Evolutionary conservation across 305 asterid species (phyloP), one percentile per base, ranked within the genome.

Genomic region (Fraxinus paxiana): DNA sequence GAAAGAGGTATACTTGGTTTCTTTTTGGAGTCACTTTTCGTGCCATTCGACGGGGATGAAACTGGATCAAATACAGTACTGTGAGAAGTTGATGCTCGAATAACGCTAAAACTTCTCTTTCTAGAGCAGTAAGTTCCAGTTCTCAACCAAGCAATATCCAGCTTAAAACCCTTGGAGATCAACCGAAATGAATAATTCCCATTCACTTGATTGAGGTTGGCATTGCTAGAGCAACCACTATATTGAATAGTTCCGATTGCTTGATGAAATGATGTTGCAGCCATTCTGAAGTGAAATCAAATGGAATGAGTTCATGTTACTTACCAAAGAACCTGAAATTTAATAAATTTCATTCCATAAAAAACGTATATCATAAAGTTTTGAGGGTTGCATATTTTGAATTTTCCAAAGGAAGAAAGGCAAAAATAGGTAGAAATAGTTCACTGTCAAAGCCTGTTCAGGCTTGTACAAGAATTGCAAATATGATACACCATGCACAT

Each of bases 51-150:
- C 85, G 91, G 89, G 31, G 92, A 86, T 63, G 87, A 87, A 78
- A 91, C 87, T 8, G 91, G 87, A 83, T 93, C 90, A 2, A 82
- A 85, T 22, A 88, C 89, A n/a, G 91, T 77, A 65, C 92, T 70
- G 46, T 90, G 90, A 34, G 96, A 87, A 83, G 87, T 71, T 0
- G 96, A 88, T 70, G 94, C 93, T 69, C 88, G 92, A 87, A 89
- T 67, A 28, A 48, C 80, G 35, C 86, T 76, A 43, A 82, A 86
- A 79, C 86, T 80, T 81, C 83, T 91, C 89, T 83, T 91, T 77
- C 79, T 86, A 63, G 87, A 82, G 86, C 85, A 84, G 82, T 46
- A 83, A 34, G 85, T 82, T 80, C 82, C 88, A 76, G 85, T 78
- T 75, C 83, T 85, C 84, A 85, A 74, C n/a, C 84, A 79, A n/a